A percentile compares a stretch with the other conserved stretches of the same genome.
Conservation (phyloP, 768 basidiomycete genomes). For the Coprinellus micaceus region DNA sequence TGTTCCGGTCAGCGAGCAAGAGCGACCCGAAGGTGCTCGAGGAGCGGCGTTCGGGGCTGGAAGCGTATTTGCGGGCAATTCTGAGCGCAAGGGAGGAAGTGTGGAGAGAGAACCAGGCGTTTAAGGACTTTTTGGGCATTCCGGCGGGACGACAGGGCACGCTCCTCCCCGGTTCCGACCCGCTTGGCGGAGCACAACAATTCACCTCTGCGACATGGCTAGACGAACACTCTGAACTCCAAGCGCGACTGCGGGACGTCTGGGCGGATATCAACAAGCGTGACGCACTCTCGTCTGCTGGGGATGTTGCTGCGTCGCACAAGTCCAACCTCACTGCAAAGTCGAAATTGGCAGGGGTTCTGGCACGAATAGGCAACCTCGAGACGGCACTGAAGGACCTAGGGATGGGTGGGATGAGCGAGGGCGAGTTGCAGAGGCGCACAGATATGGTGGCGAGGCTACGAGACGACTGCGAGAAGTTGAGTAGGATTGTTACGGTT, state of each 20-base stretch:
- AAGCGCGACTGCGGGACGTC: slow-evolving; percentile 71
- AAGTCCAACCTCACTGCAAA: slow-evolving; percentile 82
- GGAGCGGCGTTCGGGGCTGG: slow-evolving; percentile 73
- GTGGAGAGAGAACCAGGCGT: slow-evolving; percentile 78
- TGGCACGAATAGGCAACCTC: slow-evolving; percentile 70
- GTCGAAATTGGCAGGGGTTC: slow-evolving; percentile 71
- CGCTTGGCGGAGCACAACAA: slow-evolving; percentile 34
- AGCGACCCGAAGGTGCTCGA: slow-evolving; percentile 64
- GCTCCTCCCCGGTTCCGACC: slow-evolving; percentile 22
- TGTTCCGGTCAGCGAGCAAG: slow-evolving; percentile 58
- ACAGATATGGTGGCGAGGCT: slow-evolving; percentile 86
- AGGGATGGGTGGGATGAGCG: slow-evolving; percentile 68
- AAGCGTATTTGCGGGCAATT: slow-evolving; percentile 83
- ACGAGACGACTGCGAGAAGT: slow-evolving; percentile 87
- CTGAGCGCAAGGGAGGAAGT: slow-evolving; percentile 73
- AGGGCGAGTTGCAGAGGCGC: slow-evolving; percentile 89
- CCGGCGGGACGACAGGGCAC: slow-evolving; percentile 57
- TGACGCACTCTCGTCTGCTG: slow-evolving; percentile 74
- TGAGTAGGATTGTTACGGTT: slow-evolving; percentile 81
- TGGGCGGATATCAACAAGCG: slow-evolving; percentile 86
- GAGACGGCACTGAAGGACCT: slow-evolving; percentile 66
- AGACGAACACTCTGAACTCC: slow-evolving; percentile 80
- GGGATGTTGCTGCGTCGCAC: slow-evolving; percentile 72
- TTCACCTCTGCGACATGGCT: slow-evolving; percentile 85
- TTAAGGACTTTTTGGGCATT: slow-evolving; percentile 85